These are phyloP conservation scores for Paxillus involutus DNA, from an alignment of 768 basidiomycete genomes.

Conservation along the genomic window DNA sequence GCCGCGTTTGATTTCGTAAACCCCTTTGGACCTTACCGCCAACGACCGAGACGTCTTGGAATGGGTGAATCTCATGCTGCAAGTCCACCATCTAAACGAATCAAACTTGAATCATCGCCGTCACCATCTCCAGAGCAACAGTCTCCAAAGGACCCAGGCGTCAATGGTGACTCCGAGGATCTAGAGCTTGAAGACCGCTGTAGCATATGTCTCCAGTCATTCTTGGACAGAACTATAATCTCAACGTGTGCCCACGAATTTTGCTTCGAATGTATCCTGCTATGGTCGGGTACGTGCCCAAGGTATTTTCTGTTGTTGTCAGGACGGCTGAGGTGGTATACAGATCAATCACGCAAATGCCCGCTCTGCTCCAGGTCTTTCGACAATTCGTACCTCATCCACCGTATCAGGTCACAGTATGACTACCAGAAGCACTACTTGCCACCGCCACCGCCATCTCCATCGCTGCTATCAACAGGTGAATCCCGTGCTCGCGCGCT, in stretches of 20 bases:
- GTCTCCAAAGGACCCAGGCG: background rate
- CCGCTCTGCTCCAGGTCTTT: conserved; percentile 71
- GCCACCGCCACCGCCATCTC: conserved; percentile 58
- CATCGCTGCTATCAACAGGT: conserved; percentile 31
- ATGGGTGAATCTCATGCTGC: conserved; percentile 3
- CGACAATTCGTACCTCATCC: conserved; percentile 66
- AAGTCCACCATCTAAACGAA: conserved; percentile 35
- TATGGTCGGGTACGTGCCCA: conserved; percentile 74
- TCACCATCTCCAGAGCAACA: conserved; percentile 10
- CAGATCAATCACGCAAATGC: conserved; percentile 77
- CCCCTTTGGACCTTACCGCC: background rate
- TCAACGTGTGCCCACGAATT: conserved; percentile 90
- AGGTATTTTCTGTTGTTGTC: background rate
- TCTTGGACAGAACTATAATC: conserved; percentile 78
- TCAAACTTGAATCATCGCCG: conserved; percentile 32
- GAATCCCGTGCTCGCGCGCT: conserved; percentile 28
- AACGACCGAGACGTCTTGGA: background rate
- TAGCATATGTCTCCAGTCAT: conserved; percentile 80
- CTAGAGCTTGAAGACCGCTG: conserved; percentile 54
- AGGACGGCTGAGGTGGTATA: background rate
- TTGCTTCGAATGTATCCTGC: conserved; percentile 86
- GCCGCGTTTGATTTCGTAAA: background rate
- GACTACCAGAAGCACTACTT: conserved; percentile 85
- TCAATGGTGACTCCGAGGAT: background rate
- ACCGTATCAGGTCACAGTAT: conserved; percentile 71